Conservation (phyloP, 2,329 filamentous ascomycete species). For the Sclerotinia borealis region DNA sequence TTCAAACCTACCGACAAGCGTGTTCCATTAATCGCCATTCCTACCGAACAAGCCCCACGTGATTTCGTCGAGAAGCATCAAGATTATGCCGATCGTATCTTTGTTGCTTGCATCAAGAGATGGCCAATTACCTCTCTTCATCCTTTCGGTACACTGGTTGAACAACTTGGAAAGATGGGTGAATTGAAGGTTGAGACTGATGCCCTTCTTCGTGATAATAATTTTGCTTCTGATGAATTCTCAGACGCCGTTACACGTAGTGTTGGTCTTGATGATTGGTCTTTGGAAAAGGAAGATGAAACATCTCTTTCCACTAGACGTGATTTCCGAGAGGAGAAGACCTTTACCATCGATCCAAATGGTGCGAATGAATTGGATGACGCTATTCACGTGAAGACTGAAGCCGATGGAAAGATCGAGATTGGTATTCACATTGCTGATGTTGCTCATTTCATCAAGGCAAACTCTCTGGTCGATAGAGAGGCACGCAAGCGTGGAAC, state of each 20-base stretch:
- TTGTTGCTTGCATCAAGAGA: conserved; percentile 97
- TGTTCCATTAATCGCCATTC: conserved; percentile 94
- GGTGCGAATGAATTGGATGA: conserved; percentile 85
- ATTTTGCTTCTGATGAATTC: conserved; percentile 96
- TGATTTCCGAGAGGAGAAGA: conserved; percentile 82
- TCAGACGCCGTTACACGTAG: conserved; percentile 93
- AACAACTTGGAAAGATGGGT: conserved; percentile 95
- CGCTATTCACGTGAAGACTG: conserved; percentile 83
- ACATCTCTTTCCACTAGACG: conserved; percentile 66
- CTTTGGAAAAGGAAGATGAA: conserved; percentile 76
- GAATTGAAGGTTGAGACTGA: conserved; percentile 97
- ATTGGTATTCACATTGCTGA: conserved; percentile 94
- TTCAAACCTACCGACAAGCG: conserved; percentile 99
- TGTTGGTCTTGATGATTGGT: conserved; percentile 89
- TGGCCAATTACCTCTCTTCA: conserved; percentile 99
- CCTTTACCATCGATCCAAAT: conserved; percentile 88
- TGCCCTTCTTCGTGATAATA: conserved; percentile 94
- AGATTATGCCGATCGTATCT: conserved; percentile 95
- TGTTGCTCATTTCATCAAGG: conserved; percentile 93
- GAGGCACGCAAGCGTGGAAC: conserved; percentile 98
- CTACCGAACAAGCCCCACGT: conserved; percentile 92
- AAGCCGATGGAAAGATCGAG: conserved; percentile 79
- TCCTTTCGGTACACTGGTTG: conserved; percentile 94
- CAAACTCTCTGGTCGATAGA: conserved; percentile 88
- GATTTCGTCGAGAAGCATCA: conserved; percentile 99